These are phyloP conservation scores for Neofusicoccum kwambonambiense DNA, from an alignment of 2,329 filamentous ascomycete species.

Conservation along the genomic window DNA sequence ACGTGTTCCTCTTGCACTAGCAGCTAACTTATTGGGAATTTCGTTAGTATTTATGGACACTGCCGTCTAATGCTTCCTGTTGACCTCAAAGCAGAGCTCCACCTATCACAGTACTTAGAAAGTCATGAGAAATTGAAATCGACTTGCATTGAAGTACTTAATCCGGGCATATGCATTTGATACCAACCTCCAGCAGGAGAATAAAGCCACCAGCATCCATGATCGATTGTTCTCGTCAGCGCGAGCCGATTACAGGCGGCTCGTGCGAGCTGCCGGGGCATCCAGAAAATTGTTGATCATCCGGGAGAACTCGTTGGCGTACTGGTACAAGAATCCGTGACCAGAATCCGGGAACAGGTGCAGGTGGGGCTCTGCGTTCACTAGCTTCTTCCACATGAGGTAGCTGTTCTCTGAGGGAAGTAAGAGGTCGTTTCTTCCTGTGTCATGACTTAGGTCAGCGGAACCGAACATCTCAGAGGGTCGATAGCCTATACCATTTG, in stretches of 20 bases:
- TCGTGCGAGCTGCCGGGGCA: not conserved
- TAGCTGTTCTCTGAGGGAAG: constrained; percentile 23
- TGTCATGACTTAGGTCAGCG: not conserved
- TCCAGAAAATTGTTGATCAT: constrained; percentile 21
- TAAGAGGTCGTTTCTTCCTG: constrained; percentile 21
- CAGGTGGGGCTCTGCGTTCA: constrained; percentile 21
- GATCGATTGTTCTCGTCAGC: no score
- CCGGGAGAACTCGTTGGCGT: constrained; percentile 21
- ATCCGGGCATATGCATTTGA: no score
- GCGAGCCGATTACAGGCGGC: not conserved
- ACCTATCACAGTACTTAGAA: no score
- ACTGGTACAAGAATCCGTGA: constrained; percentile 27
- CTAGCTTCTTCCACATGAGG: constrained; percentile 21
- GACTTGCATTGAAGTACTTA: no score
- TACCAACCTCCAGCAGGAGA: no score
- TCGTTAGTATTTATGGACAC: no score
- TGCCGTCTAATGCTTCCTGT: no score
- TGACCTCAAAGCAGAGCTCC: no score
- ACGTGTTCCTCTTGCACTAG: no score
- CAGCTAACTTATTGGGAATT: no score
- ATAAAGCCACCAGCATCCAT: no score
- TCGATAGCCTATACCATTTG: constrained; percentile 22
- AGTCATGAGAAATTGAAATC: no score
- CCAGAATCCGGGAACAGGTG: constrained; percentile 24
- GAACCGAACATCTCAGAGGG: not conserved